Evolutionary conservation across 2,329 filamentous ascomycete species (phyloP), one percentile per base, ranked within the genome.

Genomic region (Rhynchosporium graminicola): DNA sequence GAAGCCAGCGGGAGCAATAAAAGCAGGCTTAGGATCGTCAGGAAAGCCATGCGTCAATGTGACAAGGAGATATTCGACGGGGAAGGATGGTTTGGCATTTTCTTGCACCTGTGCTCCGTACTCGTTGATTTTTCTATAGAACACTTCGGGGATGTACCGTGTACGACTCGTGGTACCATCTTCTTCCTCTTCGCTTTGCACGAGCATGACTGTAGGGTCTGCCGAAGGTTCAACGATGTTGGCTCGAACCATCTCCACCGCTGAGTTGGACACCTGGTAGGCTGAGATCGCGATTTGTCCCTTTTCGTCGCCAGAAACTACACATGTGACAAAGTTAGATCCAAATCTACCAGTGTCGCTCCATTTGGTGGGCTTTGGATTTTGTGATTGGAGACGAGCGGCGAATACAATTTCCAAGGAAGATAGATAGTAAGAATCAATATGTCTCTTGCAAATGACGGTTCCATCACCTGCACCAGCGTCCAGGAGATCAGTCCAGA

Each of bases 41-140:
- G 95, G 95, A 79, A 99, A 98, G 63, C 95, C 95, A 74, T 99
- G 94, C 0, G 95, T 99, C 66, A 99, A 83, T 8, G 95, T 98
- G 65, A 98, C 91, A 61, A 98, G 87, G 40, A 99, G 84, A 75
- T 98, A 99, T 75, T 99, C 95, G 55, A 97, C 93, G 0, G 95
- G 95, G 75, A 99, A 99, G 51, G 90, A 87, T 0, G 95, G 95
- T 74, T 97, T 98, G 29, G 95, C 95, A 71, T 97, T 98, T 76
- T 98, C 92, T 75, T 97, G 95, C 7, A 98, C 95, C 70, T 94
- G 97, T 67, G 90, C 91, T 40, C 93, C 93, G 74, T 99, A 97
- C 75, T 99, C 94, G 76, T 99, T 99, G 76, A 97, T 92, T 69
- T 86, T 88, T 65, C 94, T 87, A 79, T 96, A 99, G 77, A 98